Evolutionary conservation across 2,329 filamentous ascomycete species (phyloP).

Genomic region (Elsinoe perseae): DNA sequence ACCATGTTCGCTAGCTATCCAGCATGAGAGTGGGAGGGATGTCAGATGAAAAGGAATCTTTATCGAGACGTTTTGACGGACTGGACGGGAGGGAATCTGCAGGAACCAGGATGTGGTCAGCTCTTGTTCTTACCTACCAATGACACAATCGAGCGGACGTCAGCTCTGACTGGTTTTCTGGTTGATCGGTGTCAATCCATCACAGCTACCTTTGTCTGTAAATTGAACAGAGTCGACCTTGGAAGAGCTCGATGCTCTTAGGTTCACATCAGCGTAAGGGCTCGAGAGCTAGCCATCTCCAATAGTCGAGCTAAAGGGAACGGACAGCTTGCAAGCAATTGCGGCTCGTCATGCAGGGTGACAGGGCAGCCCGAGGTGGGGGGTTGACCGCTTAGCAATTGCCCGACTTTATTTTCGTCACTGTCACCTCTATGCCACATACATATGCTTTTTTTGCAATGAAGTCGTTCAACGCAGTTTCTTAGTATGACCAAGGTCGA

Average conservation of each 20-base stretch:
- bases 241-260: too few relatives aligned
- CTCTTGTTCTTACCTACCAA: not conserved
- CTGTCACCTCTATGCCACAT: not conserved
- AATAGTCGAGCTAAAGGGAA: not conserved
- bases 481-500: too few relatives aligned
- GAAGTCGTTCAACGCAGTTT: too few relatives aligned
- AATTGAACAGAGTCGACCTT: too few relatives aligned
- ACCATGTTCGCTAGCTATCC: not conserved
- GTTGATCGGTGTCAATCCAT: not conserved
- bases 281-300: too few relatives aligned
- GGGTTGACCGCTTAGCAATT: not conserved
- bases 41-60: not conserved
- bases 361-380: not conserved
- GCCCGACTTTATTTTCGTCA: not conserved
- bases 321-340: not conserved
- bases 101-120: conserved; percentile 11
- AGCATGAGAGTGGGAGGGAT: not conserved
- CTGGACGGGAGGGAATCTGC: conserved; percentile 4
- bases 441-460: too few relatives aligned
- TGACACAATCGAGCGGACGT: conserved; percentile 1
- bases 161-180: not conserved
- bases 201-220: not conserved
- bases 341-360: not conserved
- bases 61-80: conserved; percentile 1
- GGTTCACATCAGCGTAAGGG: too few relatives aligned